phyloP scores from a whole-genome alignment of 2,329 filamentous ascomycete genomes.

The Hypoxylon sp. region DNA sequence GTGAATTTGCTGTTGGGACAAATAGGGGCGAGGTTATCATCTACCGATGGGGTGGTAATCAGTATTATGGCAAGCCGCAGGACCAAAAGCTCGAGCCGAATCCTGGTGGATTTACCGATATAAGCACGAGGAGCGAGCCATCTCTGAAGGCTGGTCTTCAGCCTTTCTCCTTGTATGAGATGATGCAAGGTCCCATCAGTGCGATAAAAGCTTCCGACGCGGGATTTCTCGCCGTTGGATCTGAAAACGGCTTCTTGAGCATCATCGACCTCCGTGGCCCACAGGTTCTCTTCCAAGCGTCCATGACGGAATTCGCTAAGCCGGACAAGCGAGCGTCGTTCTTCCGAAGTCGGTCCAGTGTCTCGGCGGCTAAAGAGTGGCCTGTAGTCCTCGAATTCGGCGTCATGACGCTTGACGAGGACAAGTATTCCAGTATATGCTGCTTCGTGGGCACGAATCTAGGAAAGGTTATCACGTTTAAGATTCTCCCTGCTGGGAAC shows the following conservation, averaged over 20 bases:
- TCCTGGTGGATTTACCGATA: conserved; percentile 76
- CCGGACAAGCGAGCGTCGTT: conserved; percentile 81
- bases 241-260: conserved; percentile 80
- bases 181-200: conserved; percentile 82
- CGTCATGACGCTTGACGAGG: conserved; percentile 91
- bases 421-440: conserved; percentile 92
- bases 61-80: conserved; percentile 71
- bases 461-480: conserved; percentile 88
- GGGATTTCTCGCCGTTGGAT: conserved; percentile 88
- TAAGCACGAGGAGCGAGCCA: conserved; percentile 75
- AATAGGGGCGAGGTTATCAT: conserved; percentile 84
- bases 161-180: conserved; percentile 82
- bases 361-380: conserved; percentile 70
- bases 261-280: conserved; percentile 91
- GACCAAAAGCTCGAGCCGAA: conserved; percentile 63
- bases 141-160: conserved; percentile 80
- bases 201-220: conserved; percentile 88
- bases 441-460: conserved; percentile 89
- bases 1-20: conserved; percentile 85
- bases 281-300: conserved; percentile 78
- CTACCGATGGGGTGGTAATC: conserved; percentile 88
- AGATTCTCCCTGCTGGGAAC: conserved; percentile 79
- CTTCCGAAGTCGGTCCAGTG: conserved; percentile 62
- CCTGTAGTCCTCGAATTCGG: conserved; percentile 87
- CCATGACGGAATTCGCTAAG: conserved; percentile 77